Percentiles rank a stretch among this genome's conserved stretches.
phyloP scores from a whole-genome alignment of 345 rosid genomes.

The Physaria fendleri region DNA sequence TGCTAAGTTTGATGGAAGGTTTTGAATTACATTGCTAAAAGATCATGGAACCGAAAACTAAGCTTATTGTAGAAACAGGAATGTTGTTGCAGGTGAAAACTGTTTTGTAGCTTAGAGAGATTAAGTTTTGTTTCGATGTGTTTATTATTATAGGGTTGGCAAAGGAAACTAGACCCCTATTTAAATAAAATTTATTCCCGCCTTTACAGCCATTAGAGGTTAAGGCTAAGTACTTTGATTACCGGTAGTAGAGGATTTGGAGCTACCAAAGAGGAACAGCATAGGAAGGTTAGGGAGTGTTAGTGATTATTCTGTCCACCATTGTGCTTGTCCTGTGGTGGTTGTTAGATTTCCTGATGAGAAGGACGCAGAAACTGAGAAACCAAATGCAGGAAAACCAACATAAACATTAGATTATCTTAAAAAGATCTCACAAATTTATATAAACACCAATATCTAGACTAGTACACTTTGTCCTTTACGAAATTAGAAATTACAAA shows the following conservation, averaged over 20 bases:
- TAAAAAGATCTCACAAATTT: too few species aligned
- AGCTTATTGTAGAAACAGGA: neutral
- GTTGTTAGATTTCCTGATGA: constrained; percentile 71
- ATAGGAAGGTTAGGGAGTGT: constrained; percentile 77
- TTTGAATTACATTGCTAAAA: neutral
- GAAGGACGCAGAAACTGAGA: constrained; percentile 31
- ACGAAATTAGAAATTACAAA: constrained; percentile 9
- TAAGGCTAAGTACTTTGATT: constrained; percentile 52
- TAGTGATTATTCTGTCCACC: constrained; percentile 79
- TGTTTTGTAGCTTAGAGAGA: neutral
- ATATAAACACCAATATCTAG: constrained; percentile 25
- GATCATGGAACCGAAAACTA: too few species aligned
- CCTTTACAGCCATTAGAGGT: too few species aligned
- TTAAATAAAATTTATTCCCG: too few species aligned
- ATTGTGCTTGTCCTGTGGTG: constrained; percentile 79
- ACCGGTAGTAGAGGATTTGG: constrained; percentile 89
- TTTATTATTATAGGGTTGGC: too few species aligned
- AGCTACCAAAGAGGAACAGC: constrained; percentile 36
- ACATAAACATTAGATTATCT: too few species aligned
- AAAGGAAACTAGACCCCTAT: too few species aligned
- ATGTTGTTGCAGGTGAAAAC: neutral
- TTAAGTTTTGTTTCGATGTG: too few species aligned
- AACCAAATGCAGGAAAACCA: too few species aligned
- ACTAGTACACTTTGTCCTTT: constrained; percentile 13
- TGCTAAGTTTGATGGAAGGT: neutral